Base-by-base conservation (phyloP, 1,284 basidiomycete genomes). In the Moesziomyces aphidis region DNA sequence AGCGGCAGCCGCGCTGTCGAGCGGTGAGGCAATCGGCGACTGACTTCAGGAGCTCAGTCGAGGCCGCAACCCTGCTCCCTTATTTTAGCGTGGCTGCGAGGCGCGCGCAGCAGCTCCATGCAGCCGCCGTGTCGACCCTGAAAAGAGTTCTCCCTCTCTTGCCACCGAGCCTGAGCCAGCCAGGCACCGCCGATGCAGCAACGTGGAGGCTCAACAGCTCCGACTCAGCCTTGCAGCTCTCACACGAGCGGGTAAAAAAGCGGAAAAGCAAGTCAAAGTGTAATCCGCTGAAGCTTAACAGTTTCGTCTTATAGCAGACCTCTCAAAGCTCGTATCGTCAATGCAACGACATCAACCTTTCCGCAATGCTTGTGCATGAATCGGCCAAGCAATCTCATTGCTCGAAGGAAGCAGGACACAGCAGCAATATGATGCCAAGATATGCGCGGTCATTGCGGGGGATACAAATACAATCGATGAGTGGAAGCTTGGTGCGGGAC, bases 381-480 rank as follows among this genome's bases (percentile, higher is more conserved):
- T 6, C 13, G 19, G 17, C 5, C 17, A 15, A 28, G 26, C 26
- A 28, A 13, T 7, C 31, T 34, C 31, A 13, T 1, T 13, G 31
- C 9, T 13, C 31, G 31, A 34, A 34, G 31, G 11, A 34, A 13
- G 13, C 31, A 13, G 4, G 3, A 10, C 10, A 34, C 31, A 34
- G 31, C 31, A 13, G 13, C 4, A 1, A 3, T 34, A 13, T 34
- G 31, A 42, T 42, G 39, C n/a, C 17, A 19, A 42, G 15, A 7
- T n/a, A 42, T 42, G 39, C 39, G 15, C 11, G 3, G 39, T 19
- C 39, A 42, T 43, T 53, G 51, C 51, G 28, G 42, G 19, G 19
- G 45, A 31, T 66, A 66, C 52, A 60, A 66, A 36, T 66, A 60
- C 63, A 66, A 28, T 31, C 42, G 39, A 10, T 46, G 22, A 13